Evolutionary conservation across 805 yeast species (phyloP).

Genomic region (Saccharomycopsis amapae): DNA sequence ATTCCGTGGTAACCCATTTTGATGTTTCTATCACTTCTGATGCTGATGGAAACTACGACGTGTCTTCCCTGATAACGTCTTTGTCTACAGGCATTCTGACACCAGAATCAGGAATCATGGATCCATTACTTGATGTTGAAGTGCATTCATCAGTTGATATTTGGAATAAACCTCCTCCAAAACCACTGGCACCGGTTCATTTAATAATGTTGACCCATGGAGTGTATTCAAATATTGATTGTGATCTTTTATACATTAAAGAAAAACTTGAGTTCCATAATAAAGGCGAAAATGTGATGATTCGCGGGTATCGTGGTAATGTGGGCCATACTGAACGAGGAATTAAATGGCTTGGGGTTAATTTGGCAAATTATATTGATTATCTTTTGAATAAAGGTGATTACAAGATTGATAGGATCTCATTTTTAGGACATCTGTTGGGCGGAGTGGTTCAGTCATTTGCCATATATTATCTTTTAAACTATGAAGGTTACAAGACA

Average conservation of each 20-base stretch:
- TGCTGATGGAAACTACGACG: not conserved
- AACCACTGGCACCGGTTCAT: conserved; percentile 56
- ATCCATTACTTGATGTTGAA: conserved; percentile 25
- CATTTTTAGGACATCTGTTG: conserved; percentile 87
- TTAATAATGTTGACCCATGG: conserved; percentile 88
- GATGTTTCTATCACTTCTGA: conserved; percentile 42
- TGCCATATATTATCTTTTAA: conserved; percentile 73
- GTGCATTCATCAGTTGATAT: conserved; percentile 54
- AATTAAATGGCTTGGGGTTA: conserved; percentile 70
- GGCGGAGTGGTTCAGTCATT: conserved; percentile 92
- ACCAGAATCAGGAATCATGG: too few relatives aligned
- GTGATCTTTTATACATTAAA: conserved; percentile 83
- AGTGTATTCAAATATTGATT: conserved; percentile 78
- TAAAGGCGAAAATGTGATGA: conserved; percentile 58
- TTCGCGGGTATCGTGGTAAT: conserved; percentile 78
- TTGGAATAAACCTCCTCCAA: conserved; percentile 64
- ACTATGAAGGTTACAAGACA: conserved; percentile 25
- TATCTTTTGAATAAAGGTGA: conserved; percentile 40
- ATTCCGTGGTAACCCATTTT: conserved; percentile 60
- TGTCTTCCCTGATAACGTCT: not conserved
- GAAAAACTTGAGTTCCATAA: conserved; percentile 57
- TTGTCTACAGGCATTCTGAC: too few relatives aligned
- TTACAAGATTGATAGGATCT: conserved; percentile 49
- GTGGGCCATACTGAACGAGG: conserved; percentile 88
- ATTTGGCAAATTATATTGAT: conserved; percentile 68